Evolutionary conservation across 2,329 filamentous ascomycete genomes (phyloP).

Genomic region (Chaetothyriales sp.): DNA sequence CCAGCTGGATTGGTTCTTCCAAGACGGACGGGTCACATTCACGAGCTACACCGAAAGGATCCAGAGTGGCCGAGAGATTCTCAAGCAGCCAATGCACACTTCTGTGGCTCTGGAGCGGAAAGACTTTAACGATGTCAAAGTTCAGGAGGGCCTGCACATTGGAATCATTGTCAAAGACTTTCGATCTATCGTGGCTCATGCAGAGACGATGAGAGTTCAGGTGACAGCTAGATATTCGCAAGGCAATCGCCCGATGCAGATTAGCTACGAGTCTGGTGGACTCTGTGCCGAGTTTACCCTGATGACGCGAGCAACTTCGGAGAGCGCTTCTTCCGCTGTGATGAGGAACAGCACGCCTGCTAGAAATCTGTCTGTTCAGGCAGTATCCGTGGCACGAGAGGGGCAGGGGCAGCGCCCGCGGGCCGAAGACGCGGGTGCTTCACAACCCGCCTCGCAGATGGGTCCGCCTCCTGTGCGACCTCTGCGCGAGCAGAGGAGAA

Average conservation of each 20-base stretch:
- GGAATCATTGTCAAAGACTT: conserved; percentile 54
- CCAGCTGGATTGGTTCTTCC: conserved; percentile 48
- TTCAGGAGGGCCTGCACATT: conserved; percentile 47
- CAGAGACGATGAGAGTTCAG: conserved; percentile 42
- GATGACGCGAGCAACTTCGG: conserved; percentile 49
- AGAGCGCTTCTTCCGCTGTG: conserved; percentile 26
- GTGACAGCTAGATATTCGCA: conserved; percentile 46
- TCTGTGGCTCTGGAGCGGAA: conserved; percentile 48
- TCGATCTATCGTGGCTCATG: conserved; percentile 49
- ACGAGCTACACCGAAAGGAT: conserved; percentile 56
- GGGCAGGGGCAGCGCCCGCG: too few relatives aligned
- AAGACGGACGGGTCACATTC: conserved; percentile 45
- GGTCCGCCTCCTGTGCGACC: conserved; percentile 15
- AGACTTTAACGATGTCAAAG: conserved; percentile 48
- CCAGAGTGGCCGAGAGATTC: conserved; percentile 47
- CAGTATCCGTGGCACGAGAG: conserved; percentile 21
- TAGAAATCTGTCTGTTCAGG: conserved; percentile 28
- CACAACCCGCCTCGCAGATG: conserved; percentile 8
- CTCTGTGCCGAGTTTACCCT: conserved; percentile 48
- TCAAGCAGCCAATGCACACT: conserved; percentile 52
- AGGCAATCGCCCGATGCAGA: conserved; percentile 46
- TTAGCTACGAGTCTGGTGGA: conserved; percentile 44
- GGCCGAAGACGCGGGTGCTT: neutral
- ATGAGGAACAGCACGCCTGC: conserved; percentile 18
- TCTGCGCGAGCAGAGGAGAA: neutral